phyloP scores from a whole-genome alignment of 2,329 filamentous ascomycete species.

The Trichoderma arundinaceum region DNA sequence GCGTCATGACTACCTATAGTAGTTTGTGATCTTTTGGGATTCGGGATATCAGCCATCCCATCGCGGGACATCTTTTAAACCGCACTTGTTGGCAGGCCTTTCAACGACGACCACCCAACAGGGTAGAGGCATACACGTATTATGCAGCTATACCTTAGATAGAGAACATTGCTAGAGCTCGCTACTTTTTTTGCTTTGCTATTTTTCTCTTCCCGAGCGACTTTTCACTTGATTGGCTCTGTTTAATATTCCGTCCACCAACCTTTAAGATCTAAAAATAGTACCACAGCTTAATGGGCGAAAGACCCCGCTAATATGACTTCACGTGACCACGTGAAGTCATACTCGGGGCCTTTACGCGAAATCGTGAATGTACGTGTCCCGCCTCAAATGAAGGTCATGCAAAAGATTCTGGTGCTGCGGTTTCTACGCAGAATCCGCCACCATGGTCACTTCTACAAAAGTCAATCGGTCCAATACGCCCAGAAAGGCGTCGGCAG shows the following conservation, averaged over 20 bases:
- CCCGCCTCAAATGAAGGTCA: no score
- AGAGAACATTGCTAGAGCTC: no score
- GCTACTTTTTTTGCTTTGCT: no score
- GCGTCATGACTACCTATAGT: not conserved
- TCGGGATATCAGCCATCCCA: not conserved
- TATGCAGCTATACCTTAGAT: no score
- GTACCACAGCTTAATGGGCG: not conserved
- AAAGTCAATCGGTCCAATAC: conserved; percentile 43
- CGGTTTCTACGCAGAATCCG: not conserved
- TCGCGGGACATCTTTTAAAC: conserved; percentile 16
- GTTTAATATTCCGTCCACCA: no score
- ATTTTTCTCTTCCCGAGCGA: no score
- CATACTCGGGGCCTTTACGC: conserved; percentile 1
- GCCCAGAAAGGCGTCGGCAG: conserved; percentile 41
- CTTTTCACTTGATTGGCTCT: no score
- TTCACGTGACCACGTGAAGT: conserved; percentile 21
- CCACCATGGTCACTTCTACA: conserved; percentile 45
- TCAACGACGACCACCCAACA: not conserved
- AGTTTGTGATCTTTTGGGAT: not conserved
- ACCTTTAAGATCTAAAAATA: no score
- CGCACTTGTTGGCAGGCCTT: not conserved
- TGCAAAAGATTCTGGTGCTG: not conserved
- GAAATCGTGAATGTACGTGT: conserved; percentile 15
- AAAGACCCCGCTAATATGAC: not conserved
- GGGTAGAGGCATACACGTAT: no score